These are phyloP conservation scores for Oryza punctata DNA, from an alignment of 176 grass and related monocot genomes.

Conservation along the genomic window DNA sequence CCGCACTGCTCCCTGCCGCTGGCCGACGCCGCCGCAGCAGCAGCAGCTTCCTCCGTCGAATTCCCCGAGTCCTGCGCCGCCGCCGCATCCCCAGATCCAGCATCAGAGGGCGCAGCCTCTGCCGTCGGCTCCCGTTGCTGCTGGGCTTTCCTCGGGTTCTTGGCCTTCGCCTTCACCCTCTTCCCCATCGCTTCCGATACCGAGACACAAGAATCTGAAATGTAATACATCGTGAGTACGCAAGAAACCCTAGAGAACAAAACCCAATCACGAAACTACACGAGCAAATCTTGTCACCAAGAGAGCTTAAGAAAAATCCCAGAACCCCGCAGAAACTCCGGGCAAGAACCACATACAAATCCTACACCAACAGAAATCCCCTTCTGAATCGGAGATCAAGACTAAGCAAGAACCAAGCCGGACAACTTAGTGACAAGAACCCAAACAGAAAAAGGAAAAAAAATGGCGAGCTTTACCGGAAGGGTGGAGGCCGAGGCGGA, in stretches of 20 bases:
- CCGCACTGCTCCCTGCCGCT: slow-evolving; percentile 58
- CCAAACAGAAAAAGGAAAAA: background rate
- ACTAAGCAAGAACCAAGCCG: background rate
- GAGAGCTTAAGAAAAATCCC: background rate
- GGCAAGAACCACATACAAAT: background rate
- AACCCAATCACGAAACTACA: slow-evolving; percentile 1
- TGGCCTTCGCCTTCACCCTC: slow-evolving; percentile 48
- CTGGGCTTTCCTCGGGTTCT: slow-evolving; percentile 37
- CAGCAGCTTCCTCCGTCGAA: slow-evolving; percentile 36
- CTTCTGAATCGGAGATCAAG: background rate
- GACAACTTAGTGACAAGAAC: background rate
- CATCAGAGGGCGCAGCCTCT: background rate
- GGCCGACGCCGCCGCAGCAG: slow-evolving; percentile 11
- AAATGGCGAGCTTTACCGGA: background rate
- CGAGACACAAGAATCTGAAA: background rate
- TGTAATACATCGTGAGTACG: background rate
- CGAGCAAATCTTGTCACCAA: slow-evolving; percentile 7
- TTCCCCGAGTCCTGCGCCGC: slow-evolving; percentile 20
- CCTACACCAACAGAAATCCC: background rate
- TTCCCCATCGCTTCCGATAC: slow-evolving; percentile 53
- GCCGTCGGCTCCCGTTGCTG: slow-evolving; percentile 21
- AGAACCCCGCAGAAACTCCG: background rate
- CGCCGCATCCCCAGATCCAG: slow-evolving; percentile 49
- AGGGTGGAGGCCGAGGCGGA: background rate
- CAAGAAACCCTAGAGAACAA: slow-evolving; percentile 26